These are phyloP conservation scores for Oxyria digyna DNA, from an alignment of 148 eudicot genomes.

Conservation along the genomic window DNA sequence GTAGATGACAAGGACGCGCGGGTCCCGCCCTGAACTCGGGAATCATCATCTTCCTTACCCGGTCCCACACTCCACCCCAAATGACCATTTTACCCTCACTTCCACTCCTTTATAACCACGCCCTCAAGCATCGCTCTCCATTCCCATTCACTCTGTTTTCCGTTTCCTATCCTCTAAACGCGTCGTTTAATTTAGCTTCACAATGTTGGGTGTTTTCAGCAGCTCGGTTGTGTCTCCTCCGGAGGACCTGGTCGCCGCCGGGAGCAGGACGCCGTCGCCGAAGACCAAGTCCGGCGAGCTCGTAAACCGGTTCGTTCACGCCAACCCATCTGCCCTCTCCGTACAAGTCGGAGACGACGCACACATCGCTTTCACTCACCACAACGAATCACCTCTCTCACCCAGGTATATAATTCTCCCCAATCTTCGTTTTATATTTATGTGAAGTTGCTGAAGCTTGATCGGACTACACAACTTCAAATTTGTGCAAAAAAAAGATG, in stretches of 20 bases:
- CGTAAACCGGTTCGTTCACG: constrained; percentile 38
- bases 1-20: background rate
- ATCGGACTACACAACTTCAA: background rate
- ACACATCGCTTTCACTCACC: constrained; percentile 58
- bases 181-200: background rate
- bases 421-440: no score
- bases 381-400: constrained; percentile 40
- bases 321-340: constrained; percentile 46
- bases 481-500: no score
- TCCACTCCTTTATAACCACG: background rate
- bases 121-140: constrained; percentile 6
- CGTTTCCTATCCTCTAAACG: background rate
- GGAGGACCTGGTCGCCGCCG: constrained; percentile 88
- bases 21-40: background rate
- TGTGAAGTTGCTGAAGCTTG: background rate
- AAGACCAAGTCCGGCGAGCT: constrained; percentile 51
- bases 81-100: background rate
- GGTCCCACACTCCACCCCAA: background rate
- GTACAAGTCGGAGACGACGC: constrained; percentile 49
- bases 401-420: constrained; percentile 42
- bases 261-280: constrained; percentile 85
- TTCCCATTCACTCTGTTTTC: background rate
- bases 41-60: background rate
- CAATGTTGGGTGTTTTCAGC: constrained; percentile 77
- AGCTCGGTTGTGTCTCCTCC: constrained; percentile 75